Base-by-base conservation (phyloP, 441 rosid genomes). In the Syzygium syzygioides region DNA sequence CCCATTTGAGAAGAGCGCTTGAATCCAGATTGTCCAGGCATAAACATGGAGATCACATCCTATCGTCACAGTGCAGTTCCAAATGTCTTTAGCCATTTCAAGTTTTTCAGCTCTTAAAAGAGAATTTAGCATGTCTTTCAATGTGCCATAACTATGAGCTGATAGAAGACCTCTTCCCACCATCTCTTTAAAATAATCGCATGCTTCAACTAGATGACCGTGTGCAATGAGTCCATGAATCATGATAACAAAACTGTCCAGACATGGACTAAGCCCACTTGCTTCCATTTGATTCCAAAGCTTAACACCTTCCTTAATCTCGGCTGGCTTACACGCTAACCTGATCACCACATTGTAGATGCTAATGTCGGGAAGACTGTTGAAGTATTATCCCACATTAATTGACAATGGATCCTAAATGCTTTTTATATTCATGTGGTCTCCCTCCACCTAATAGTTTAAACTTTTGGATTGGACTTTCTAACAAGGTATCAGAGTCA, bases 21-120 rank as follows among this genome's bases (percentile, higher is more conserved):
- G 99, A 87, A 97, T 94, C 99, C 99, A 97, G 80, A 97, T 95
- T 64, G 97, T 97, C 98, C 99, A 97, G 3, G 94, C 93, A 91
- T 89, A 91, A 89, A 92, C 93, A 90, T 94, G 96, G 83, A 95
- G 93, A 87, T 94, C 97, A 76, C 97, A 94, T 76, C 95, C 95
- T 91, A 95, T 94, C 41, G 92, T 92, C 32, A 93, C 57, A 54
- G 95, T 93, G 88, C 94, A 93, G 89, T 92, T 91, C 99, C 98
- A 97, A 55, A 95, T 90, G 92, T 96, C 96, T 92, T 94, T 93
- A 9, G 97, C 98, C 93, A 93, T 85, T 91, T 95, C 98, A 52
- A 97, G 94, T 93, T 95, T 97, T 85, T 88, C 93, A 5, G 89
- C 97, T 91, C 95, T 94, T 89, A 97, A 91, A 79, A 97, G 87